These are phyloP conservation scores for Leucoagaricus sp. DNA, from an alignment of 1,284 basidiomycete genomes.

Conservation along the genomic window DNA sequence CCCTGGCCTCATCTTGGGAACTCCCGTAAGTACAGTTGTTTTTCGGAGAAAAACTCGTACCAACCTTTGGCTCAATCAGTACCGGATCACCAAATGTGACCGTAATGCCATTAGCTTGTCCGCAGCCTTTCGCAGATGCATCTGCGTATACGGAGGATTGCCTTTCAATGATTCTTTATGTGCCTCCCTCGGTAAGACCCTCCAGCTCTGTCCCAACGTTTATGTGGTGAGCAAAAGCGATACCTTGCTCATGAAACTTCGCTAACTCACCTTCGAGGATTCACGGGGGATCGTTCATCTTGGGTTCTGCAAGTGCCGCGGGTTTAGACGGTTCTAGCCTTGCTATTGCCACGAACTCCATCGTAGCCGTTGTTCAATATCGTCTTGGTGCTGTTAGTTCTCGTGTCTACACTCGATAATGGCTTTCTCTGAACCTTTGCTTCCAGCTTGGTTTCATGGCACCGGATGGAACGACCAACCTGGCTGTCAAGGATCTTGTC, in stretches of 20 bases:
- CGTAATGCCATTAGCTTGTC: conserved; percentile 67
- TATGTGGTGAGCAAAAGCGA: conserved; percentile 64
- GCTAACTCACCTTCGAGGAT: conserved; percentile 52
- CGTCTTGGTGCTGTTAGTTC: conserved; percentile 74
- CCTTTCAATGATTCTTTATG: conserved; percentile 74
- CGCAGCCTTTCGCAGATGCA: conserved; percentile 54
- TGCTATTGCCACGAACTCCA: conserved; percentile 69
- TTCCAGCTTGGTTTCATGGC: conserved; percentile 73
- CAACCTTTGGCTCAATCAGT: conserved; percentile 31
- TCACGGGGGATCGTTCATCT: conserved; percentile 83
- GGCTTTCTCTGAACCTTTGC: conserved; percentile 4
- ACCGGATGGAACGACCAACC: conserved; percentile 67
- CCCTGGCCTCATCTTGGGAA: conserved; percentile 53
- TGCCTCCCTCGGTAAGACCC: conserved; percentile 45
- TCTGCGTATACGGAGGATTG: conserved; percentile 73
- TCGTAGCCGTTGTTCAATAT: conserved; percentile 87
- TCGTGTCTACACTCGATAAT: background rate
- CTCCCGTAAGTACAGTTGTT: conserved; percentile 54
- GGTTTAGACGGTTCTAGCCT: conserved; percentile 81
- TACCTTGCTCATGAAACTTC: conserved; percentile 3
- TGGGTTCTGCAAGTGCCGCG: conserved; percentile 70
- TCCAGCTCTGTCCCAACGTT: conserved; percentile 52
- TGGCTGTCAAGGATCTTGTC: conserved; percentile 72
- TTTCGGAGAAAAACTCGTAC: background rate
- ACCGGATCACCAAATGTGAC: conserved; percentile 53